Evolutionary conservation across 495 filamentous ascomycete genomes (phyloP).

Genomic region (Tetracladium marchalianum): DNA sequence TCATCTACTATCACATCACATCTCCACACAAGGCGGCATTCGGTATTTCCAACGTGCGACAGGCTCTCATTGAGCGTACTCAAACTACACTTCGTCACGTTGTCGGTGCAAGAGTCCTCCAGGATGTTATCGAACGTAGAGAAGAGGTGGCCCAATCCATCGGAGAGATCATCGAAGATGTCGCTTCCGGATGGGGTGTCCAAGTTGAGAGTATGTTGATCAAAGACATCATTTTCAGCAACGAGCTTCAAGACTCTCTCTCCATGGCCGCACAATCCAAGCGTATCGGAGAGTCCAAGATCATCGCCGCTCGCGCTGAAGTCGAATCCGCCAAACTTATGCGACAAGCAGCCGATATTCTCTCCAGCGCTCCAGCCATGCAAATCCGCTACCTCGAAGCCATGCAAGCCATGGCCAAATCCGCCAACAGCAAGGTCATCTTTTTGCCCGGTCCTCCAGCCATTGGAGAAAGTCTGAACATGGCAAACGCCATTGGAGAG

Average conservation of each 20-base stretch:
- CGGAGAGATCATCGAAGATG: conserved; percentile 95
- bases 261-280: conserved; percentile 99
- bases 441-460: conserved; percentile 59
- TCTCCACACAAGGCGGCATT: conserved; percentile 96
- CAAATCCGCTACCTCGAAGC: conserved; percentile 98
- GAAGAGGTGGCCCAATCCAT: conserved; percentile 94
- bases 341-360: conserved; percentile 94
- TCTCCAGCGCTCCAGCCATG: conserved; percentile 91
- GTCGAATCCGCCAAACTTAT: conserved; percentile 96
- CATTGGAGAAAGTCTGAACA: conserved; percentile 18
- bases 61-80: conserved; percentile 93
- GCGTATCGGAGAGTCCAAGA: conserved; percentile 96
- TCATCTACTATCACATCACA: conserved; percentile 98
- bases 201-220: conserved; percentile 97
- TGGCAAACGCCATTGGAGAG: conserved; percentile 11
- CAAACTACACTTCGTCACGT: conserved; percentile 98
- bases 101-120: conserved; percentile 88
- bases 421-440: conserved; percentile 91
- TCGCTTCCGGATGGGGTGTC: conserved; percentile 89
- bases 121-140: conserved; percentile 97
- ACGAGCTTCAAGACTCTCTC: conserved; percentile 92
- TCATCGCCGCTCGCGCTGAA: conserved; percentile 93
- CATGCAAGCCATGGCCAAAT: conserved; percentile 99
- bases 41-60: conserved; percentile 87
- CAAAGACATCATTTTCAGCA: conserved; percentile 98